Conservation (phyloP, 2,329 filamentous ascomycete genomes). For the Lasiodiplodia sp. region DNA sequence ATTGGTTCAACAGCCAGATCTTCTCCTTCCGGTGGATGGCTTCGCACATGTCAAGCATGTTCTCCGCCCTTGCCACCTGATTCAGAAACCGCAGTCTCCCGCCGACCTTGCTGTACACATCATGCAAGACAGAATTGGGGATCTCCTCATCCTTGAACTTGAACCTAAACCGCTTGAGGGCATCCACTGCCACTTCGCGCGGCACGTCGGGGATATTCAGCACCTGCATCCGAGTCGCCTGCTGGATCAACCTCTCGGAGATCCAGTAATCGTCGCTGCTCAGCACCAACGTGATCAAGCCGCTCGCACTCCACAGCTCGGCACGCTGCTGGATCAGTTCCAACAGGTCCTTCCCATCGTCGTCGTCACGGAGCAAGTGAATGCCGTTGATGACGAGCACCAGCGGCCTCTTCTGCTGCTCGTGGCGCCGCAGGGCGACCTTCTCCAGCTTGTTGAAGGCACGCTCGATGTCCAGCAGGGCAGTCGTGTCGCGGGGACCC, state of each 20-base stretch:
- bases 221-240: conserved; percentile 88
- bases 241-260: conserved; percentile 85
- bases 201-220: conserved; percentile 79
- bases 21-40: conserved; percentile 70
- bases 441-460: conserved; percentile 95
- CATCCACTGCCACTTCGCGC: conserved; percentile 73
- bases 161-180: conserved; percentile 74
- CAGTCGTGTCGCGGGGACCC: conserved; percentile 84
- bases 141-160: conserved; percentile 71
- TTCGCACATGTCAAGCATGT: conserved; percentile 78
- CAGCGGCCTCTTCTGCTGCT: conserved; percentile 67
- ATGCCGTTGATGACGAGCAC: conserved; percentile 87
- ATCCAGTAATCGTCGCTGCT: conserved; percentile 96
- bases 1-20: conserved; percentile 73
- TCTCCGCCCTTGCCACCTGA: conserved; percentile 75
- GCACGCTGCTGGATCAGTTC: conserved; percentile 89
- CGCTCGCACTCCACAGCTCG: conserved; percentile 88
- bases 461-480: conserved; percentile 86
- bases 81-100: conserved; percentile 83
- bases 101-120: conserved; percentile 83
- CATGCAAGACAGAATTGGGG: conserved; percentile 62
- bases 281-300: conserved; percentile 84
- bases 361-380: conserved; percentile 83
- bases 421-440: conserved; percentile 74
- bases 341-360: conserved; percentile 83